Percentiles rank a stretch among this genome's conserved stretches.
phyloP scores from a whole-genome alignment of 2,329 filamentous ascomycete species.

The Aspergillus spinulosporus region DNA sequence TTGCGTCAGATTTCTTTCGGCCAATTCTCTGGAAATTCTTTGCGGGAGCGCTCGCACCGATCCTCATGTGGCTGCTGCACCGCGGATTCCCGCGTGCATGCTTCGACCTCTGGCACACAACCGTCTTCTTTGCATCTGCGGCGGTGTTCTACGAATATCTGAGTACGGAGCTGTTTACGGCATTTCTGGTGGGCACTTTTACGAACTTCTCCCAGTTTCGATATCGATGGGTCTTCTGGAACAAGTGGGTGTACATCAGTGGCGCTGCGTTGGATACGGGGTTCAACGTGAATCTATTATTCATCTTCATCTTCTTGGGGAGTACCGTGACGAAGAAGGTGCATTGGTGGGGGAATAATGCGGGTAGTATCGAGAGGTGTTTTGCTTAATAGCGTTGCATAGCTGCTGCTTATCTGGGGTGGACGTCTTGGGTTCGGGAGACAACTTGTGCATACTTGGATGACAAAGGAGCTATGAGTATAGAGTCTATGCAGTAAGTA shows the following conservation, averaged over 20 bases:
- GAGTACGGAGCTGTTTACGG: slow-evolving; percentile 59
- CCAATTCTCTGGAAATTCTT: slow-evolving; percentile 36
- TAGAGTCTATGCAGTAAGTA: too few species aligned
- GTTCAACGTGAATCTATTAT: slow-evolving; percentile 62
- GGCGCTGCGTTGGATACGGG: slow-evolving; percentile 63
- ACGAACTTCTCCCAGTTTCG: slow-evolving; percentile 62
- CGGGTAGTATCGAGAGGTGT: slow-evolving; percentile 55
- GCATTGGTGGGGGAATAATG: slow-evolving; percentile 65
- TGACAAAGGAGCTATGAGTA: too few species aligned
- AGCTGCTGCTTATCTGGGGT: too few species aligned
- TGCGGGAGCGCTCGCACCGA: slow-evolving; percentile 32
- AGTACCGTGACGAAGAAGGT: slow-evolving; percentile 60
- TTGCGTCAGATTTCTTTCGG: slow-evolving; percentile 30
- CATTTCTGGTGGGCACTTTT: slow-evolving; percentile 61
- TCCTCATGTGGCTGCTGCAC: slow-evolving; percentile 53
- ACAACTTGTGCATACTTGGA: too few species aligned
- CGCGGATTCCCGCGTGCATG: slow-evolving; percentile 55
- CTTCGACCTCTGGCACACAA: slow-evolving; percentile 61
- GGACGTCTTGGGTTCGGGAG: too few species aligned
- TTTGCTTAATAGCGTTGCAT: slow-evolving; percentile 49
- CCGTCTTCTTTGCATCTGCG: slow-evolving; percentile 61
- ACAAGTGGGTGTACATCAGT: slow-evolving; percentile 61
- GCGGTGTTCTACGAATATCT: slow-evolving; percentile 62
- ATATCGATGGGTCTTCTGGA: slow-evolving; percentile 58
- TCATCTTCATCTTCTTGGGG: slow-evolving; percentile 62